Evolutionary conservation across 2,329 filamentous ascomycete species (phyloP), one percentile per base, ranked within the genome.

Genomic region (Sporothrix dimorphospora): DNA sequence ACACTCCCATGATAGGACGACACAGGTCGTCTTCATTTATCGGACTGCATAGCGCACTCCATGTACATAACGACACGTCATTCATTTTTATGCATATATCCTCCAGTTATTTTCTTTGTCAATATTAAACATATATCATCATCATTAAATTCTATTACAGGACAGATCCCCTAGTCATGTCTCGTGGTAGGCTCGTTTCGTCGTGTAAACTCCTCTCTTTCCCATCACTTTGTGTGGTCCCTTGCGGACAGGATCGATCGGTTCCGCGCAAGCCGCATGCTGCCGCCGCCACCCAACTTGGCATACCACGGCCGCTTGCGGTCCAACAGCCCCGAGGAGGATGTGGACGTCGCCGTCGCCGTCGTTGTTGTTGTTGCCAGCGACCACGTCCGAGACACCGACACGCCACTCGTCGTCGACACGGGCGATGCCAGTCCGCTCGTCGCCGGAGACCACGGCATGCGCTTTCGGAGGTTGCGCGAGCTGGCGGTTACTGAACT

Each of bases 241-340:
- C 34, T 61, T 7, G 19, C 30, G 8, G 34, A 61, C 57, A 61
- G 8, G 1, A 40, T 34, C 30, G 57, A 40, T 19, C 30, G 57
- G 11, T 40, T 40, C 30, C 19, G 57, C n/a, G 57, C 57, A 1
- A 40, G 47, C n/a, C 49, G 59, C 69, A 55, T n/a, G 27, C 47
- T 51, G 21, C 69, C 53, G 12, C 69, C 30, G 14, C 55, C 53
- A 5, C 69, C 57, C 42, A 70, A 27, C 42, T 63, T 61, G 8
- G 69, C 42, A 51, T 70, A 70, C 69, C 55, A 70, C 69, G 53
- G 57, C 30, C 40, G 69, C 11, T 47, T 34, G 40, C 55, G 69
- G 68, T 59, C 24, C 9, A 24, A 45, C 8, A 45, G 27, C 5
- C 21, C 42, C 2, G 40, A 34, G 16, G 55, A 14, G 4, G 68